Percentiles rank a stretch among this genome's conserved stretches.
Conservation (phyloP, 306 rosid genomes). For the Datisca glomerata region DNA sequence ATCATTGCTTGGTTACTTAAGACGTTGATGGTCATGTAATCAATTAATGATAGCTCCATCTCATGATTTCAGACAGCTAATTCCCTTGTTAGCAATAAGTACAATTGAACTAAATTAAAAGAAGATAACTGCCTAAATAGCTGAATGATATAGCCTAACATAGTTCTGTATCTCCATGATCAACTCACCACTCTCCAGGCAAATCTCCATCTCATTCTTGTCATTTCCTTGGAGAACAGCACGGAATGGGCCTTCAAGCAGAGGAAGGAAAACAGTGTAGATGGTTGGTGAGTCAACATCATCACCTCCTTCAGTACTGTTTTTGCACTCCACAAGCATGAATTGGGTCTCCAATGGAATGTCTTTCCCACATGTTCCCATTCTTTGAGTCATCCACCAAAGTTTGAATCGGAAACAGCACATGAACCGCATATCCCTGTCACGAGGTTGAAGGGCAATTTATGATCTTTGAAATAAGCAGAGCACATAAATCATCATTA, state of each 20-base stretch:
- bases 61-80: conserved; percentile 20
- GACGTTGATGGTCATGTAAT: conserved; percentile 27
- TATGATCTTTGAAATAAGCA: no score
- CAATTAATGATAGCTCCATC: conserved; percentile 45
- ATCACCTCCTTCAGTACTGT: conserved; percentile 24
- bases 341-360: conserved; percentile 93
- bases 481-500: no score
- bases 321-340: conserved; percentile 78
- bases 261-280: conserved; percentile 91
- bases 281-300: conserved; percentile 37
- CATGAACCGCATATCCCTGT: conserved; percentile 70
- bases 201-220: conserved; percentile 70
- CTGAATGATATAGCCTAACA: conserved; percentile 14
- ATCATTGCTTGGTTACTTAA: conserved; percentile 31
- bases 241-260: conserved; percentile 84
- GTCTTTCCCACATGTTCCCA: conserved; percentile 82
- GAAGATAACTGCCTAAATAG: conserved; percentile 26
- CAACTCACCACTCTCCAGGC: conserved; percentile 93
- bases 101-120: conserved; percentile 28
- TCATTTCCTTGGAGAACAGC: conserved; percentile 90
- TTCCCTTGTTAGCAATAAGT: conserved; percentile 4
- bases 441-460: background rate
- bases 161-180: conserved; percentile 24
- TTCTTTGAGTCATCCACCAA: conserved; percentile 99
- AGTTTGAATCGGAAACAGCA: conserved; percentile 91